These are phyloP conservation scores for Hericium coralloides DNA, from an alignment of 768 basidiomycete genomes.

Conservation along the genomic window DNA sequence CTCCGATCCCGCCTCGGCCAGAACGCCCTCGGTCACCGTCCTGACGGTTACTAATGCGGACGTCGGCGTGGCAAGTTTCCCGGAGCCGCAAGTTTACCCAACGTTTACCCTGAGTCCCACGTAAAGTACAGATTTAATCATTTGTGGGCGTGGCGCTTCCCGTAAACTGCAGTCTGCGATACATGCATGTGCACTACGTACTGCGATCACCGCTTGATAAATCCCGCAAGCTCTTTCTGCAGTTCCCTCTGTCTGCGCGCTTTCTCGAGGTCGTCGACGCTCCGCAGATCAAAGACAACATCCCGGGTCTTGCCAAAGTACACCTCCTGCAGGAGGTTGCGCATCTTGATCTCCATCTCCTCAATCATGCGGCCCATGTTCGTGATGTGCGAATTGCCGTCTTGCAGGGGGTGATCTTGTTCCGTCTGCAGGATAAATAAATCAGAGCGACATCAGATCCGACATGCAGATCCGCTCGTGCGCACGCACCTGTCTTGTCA, in stretches of 20 bases:
- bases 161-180: neutral
- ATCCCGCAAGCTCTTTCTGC: conserved; percentile 84
- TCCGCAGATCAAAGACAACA: conserved; percentile 86
- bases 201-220: conserved; percentile 43
- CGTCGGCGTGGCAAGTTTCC: too few relatives aligned
- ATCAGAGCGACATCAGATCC: neutral
- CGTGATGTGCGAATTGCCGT: conserved; percentile 75
- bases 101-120: too few relatives aligned
- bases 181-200: neutral
- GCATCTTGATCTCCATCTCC: conserved; percentile 99
- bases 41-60: too few relatives aligned
- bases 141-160: neutral
- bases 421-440: conserved; percentile 46
- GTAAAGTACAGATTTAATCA: neutral
- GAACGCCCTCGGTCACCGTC: too few relatives aligned
- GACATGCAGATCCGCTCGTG: neutral
- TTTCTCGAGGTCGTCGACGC: conserved; percentile 77
- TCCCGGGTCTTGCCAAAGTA: conserved; percentile 97
- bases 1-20: too few relatives aligned
- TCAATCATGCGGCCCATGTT: conserved; percentile 96
- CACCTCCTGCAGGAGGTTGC: conserved; percentile 88
- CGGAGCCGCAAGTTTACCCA: too few relatives aligned
- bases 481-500: conserved; percentile 84
- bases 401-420: conserved; percentile 78
- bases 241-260: conserved; percentile 74